These are phyloP conservation scores for Globisporangium cederbergense DNA, from an alignment of 352 stramenopile genomes.

Conservation along the genomic window DNA sequence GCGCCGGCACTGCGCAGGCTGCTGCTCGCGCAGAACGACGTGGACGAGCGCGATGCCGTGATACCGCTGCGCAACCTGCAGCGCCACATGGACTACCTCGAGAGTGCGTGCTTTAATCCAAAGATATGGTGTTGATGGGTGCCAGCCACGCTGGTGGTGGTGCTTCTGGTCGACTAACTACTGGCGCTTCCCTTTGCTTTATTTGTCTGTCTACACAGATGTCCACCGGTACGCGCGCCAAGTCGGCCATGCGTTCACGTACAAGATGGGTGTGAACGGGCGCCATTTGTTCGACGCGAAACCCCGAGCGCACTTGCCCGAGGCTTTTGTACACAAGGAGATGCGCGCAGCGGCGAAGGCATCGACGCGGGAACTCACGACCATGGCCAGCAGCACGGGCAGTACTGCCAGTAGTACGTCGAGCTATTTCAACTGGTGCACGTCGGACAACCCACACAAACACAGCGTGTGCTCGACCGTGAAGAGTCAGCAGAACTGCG, in stretches of 20 bases:
- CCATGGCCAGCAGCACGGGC: conserved; percentile 22
- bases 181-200: not conserved
- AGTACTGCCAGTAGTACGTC: conserved; percentile 15
- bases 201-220: conserved; percentile 25
- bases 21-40: conserved; percentile 37
- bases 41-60: conserved; percentile 25
- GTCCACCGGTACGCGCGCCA: conserved; percentile 53
- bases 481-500: conserved; percentile 82
- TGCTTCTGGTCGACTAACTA: not conserved
- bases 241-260: conserved; percentile 57
- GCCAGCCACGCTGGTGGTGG: not conserved
- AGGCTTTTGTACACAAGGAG: conserved; percentile 61
- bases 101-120: conserved; percentile 31
- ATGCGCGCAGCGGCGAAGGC: conserved; percentile 23
- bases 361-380: conserved; percentile 23
- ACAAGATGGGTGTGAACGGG: conserved; percentile 62
- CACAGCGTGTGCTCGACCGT: conserved; percentile 67
- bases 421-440: conserved; percentile 70
- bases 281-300: conserved; percentile 51
- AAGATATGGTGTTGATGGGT: not conserved
- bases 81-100: conserved; percentile 74
- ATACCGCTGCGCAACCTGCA: conserved; percentile 48
- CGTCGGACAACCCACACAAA: conserved; percentile 52
- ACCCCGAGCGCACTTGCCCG: conserved; percentile 37
- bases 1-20: conserved; percentile 40